Percentiles rank a stretch among this genome's conserved stretches.
Evolutionary conservation across 768 basidiomycete species (phyloP).

Genomic region (Aureoboletus auriporus): DNA sequence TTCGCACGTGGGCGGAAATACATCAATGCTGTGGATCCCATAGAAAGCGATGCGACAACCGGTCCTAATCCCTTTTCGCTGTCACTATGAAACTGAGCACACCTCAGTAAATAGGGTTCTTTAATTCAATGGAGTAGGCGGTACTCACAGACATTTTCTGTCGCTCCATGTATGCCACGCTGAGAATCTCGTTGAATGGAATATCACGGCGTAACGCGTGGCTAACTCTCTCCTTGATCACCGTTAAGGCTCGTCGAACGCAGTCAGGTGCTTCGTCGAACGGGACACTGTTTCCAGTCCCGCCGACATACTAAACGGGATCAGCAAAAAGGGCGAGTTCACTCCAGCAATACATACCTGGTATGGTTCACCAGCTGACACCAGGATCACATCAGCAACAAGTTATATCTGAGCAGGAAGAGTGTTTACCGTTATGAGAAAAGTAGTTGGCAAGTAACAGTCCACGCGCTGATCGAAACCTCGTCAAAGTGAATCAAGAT

Average conservation of each 20-base stretch:
- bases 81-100: slow-evolving; percentile 71
- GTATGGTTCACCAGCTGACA: slow-evolving; percentile 71
- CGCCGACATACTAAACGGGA: slow-evolving; percentile 64
- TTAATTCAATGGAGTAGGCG: background rate
- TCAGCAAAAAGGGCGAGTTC: slow-evolving; percentile 5
- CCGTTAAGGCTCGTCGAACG: slow-evolving; percentile 50
- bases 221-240: slow-evolving; percentile 55
- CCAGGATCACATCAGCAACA: slow-evolving; percentile 1
- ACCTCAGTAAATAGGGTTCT: slow-evolving; percentile 3
- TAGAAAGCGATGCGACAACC: slow-evolving; percentile 67
- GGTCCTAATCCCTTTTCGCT: slow-evolving; percentile 71
- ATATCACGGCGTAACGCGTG: slow-evolving; percentile 38
- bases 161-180: slow-evolving; percentile 80
- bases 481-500: slow-evolving; percentile 4
- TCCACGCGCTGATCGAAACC: slow-evolving; percentile 52
- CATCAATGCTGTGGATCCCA: slow-evolving; percentile 77
- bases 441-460: slow-evolving; percentile 75
- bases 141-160: slow-evolving; percentile 75
- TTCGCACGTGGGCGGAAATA: slow-evolving; percentile 57
- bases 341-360: slow-evolving; percentile 41
- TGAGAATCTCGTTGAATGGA: slow-evolving; percentile 74
- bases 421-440: slow-evolving; percentile 70
- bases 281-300: slow-evolving; percentile 67
- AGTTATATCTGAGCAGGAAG: background rate
- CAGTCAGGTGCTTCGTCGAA: slow-evolving; percentile 56